Evolutionary conservation across 129 eudicot genomes (phyloP).

Genomic region (Lactuca saligna): DNA sequence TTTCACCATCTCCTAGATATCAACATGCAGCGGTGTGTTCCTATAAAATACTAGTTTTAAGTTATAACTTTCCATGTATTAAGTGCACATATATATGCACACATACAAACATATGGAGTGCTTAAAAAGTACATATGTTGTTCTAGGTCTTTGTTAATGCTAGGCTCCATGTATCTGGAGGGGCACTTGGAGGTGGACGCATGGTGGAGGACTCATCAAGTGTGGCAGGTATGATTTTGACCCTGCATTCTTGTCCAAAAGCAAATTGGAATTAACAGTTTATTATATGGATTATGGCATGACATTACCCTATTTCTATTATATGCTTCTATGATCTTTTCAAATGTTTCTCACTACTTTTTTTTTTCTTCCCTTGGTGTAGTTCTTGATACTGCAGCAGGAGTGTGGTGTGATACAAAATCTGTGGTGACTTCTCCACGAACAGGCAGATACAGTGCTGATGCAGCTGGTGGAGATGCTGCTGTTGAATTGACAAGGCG

Average conservation of each 20-base stretch:
- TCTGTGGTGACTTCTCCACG: slow-evolving; percentile 95
- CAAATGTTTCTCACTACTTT: slow-evolving; percentile 25
- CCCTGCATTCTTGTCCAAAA: not conserved
- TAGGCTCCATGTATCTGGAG: slow-evolving; percentile 98
- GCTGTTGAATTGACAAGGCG: slow-evolving; percentile 97
- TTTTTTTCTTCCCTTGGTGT: slow-evolving; percentile 32
- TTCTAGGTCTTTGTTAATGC: slow-evolving; percentile 97
- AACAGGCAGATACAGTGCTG: slow-evolving; percentile 98
- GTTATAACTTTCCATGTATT: not conserved
- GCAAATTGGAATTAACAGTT: not conserved
- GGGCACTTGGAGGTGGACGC: slow-evolving; percentile 98
- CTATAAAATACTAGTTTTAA: not conserved
- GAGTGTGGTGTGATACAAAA: slow-evolving; percentile 99
- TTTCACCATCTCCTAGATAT: slow-evolving; percentile 96
- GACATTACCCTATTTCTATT: not conserved
- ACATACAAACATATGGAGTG: slow-evolving; percentile 6
- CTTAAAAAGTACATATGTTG: slow-evolving; percentile 18
- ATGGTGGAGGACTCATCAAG: slow-evolving; percentile 95
- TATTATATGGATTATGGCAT: slow-evolving; percentile 8
- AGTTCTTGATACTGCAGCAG: slow-evolving; percentile 99
- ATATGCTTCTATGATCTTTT: slow-evolving; percentile 8
- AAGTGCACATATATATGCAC: slow-evolving; percentile 4
- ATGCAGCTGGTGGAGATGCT: slow-evolving; percentile 99
- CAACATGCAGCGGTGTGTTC: slow-evolving; percentile 95
- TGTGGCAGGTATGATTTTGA: slow-evolving; percentile 58